Evolutionary conservation across 2,329 filamentous ascomycete genomes (phyloP).

Genomic region (Diaporthe destruens): DNA sequence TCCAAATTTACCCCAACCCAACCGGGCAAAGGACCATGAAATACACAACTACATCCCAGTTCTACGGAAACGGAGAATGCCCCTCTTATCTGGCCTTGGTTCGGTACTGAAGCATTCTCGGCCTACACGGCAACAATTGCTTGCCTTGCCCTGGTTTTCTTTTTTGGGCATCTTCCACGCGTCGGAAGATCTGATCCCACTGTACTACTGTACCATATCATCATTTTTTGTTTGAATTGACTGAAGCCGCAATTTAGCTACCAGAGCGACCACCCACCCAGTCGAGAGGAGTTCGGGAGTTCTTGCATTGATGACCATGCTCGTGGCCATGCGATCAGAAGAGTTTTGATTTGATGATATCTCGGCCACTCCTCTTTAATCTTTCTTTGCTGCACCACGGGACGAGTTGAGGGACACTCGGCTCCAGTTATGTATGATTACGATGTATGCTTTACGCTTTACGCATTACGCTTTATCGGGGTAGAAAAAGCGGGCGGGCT

Average conservation of each 20-base stretch:
- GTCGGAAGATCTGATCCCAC: neutral
- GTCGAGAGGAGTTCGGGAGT: slow-evolving; percentile 11
- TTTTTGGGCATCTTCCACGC: neutral
- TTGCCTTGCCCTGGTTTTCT: neutral
- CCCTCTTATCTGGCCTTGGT: neutral
- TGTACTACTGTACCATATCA: slow-evolving; percentile 23
- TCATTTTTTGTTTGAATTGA: slow-evolving; percentile 1
- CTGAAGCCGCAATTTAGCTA: slow-evolving; percentile 1
- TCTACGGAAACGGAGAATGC: neutral
- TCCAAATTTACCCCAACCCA: no score
- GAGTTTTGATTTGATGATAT: neutral
- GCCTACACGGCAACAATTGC: neutral
- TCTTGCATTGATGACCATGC: neutral
- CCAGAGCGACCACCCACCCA: neutral
- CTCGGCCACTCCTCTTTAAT: neutral
- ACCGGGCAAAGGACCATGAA: neutral
- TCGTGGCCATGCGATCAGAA: neutral
- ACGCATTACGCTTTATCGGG: slow-evolving; percentile 16
- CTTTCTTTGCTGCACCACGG: neutral
- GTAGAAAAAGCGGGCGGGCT: neutral
- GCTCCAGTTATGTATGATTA: slow-evolving; percentile 33
- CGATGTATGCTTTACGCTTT: slow-evolving; percentile 37
- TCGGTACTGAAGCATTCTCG: no score
- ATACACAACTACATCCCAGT: neutral
- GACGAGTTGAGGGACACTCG: neutral